Evolutionary conservation across 768 basidiomycete species (phyloP).

Genomic region (Tylopilus intermedius): DNA sequence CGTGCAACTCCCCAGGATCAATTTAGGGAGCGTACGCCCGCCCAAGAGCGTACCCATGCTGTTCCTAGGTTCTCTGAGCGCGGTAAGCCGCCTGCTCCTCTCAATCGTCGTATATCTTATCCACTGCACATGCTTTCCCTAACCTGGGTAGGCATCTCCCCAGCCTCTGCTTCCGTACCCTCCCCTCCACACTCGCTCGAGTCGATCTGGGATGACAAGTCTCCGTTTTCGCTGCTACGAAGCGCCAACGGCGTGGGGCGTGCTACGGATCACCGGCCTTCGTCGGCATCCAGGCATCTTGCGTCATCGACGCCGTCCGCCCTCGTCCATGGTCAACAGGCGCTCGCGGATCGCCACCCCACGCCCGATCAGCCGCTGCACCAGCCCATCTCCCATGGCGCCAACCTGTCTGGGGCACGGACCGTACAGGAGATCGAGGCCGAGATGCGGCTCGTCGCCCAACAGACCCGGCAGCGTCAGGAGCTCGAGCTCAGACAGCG

Average conservation of each 20-base stretch:
- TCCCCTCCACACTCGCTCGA: slow-evolving; percentile 49
- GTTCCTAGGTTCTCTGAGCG: slow-evolving; percentile 23
- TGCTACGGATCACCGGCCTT: slow-evolving; percentile 31
- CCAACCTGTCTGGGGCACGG: slow-evolving; percentile 40
- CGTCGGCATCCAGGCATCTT: slow-evolving; percentile 23
- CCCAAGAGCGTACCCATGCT: slow-evolving; percentile 20
- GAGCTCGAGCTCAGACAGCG: slow-evolving; percentile 44
- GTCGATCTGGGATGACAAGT: slow-evolving; percentile 80
- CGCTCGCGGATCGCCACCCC: slow-evolving; percentile 31
- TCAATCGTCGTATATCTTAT: slow-evolving; percentile 8
- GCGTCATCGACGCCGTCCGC: slow-evolving; percentile 19
- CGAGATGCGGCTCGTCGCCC: slow-evolving; percentile 68
- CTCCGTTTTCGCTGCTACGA: slow-evolving; percentile 65
- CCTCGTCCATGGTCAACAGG: slow-evolving; percentile 27
- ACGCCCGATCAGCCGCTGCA: slow-evolving; percentile 36
- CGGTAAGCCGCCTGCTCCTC: slow-evolving; percentile 22
- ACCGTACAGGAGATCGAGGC: slow-evolving; percentile 81
- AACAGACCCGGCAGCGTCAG: slow-evolving; percentile 38
- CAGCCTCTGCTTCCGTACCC: slow-evolving; percentile 32
- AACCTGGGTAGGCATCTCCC: slow-evolving; percentile 20
- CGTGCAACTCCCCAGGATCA: slow-evolving; percentile 21
- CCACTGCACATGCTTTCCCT: slow-evolving; percentile 11
- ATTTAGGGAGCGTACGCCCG: slow-evolving; percentile 26
- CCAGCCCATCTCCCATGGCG: slow-evolving; percentile 31
- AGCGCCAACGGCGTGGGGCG: slow-evolving; percentile 47